A percentile compares a stretch with the other conserved stretches of the same genome.
Conservation (phyloP, 768 basidiomycete species). For the Calocybe cyanea region DNA sequence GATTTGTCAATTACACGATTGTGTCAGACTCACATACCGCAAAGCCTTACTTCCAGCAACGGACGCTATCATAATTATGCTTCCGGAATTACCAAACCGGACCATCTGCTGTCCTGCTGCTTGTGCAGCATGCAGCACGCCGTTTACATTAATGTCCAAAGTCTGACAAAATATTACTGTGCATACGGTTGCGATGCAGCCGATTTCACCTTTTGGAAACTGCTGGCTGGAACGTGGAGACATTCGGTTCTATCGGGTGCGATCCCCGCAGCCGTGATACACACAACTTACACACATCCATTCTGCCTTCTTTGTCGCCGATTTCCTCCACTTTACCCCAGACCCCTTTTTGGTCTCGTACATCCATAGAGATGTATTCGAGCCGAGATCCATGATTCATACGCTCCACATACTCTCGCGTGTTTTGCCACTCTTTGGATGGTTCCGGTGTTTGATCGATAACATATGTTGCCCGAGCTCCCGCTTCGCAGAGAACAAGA, state of each 20-base stretch:
- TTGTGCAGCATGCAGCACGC: slow-evolving; percentile 60
- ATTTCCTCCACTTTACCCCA: slow-evolving; percentile 59
- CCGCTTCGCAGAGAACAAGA: slow-evolving; percentile 65
- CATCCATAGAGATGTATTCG: slow-evolving; percentile 63
- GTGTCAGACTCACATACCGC: slow-evolving; percentile 37
- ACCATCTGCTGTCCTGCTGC: slow-evolving; percentile 62
- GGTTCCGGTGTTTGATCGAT: slow-evolving; percentile 55
- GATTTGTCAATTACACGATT: slow-evolving; percentile 62
- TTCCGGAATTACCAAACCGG: slow-evolving; percentile 46
- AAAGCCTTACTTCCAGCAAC: slow-evolving; percentile 51
- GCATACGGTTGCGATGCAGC: too few species aligned
- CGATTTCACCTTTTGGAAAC: too few species aligned
- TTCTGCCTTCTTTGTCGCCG: slow-evolving; percentile 60
- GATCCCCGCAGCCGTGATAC: too few species aligned
- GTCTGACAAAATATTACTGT: slow-evolving; percentile 36
- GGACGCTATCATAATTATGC: slow-evolving; percentile 62
- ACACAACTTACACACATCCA: slow-evolving; percentile 62
- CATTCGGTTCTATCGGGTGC: too few species aligned
- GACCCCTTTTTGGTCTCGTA: slow-evolving; percentile 55
- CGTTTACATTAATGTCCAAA: slow-evolving; percentile 62
- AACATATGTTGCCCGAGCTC: slow-evolving; percentile 63
- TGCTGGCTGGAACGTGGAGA: too few species aligned
- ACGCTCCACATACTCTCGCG: slow-evolving; percentile 44
- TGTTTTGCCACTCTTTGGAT: slow-evolving; percentile 52
- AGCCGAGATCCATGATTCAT: slow-evolving; percentile 37